phyloP scores from a whole-genome alignment of 108 stramenopile species.

The Conticribra weissflogii region DNA sequence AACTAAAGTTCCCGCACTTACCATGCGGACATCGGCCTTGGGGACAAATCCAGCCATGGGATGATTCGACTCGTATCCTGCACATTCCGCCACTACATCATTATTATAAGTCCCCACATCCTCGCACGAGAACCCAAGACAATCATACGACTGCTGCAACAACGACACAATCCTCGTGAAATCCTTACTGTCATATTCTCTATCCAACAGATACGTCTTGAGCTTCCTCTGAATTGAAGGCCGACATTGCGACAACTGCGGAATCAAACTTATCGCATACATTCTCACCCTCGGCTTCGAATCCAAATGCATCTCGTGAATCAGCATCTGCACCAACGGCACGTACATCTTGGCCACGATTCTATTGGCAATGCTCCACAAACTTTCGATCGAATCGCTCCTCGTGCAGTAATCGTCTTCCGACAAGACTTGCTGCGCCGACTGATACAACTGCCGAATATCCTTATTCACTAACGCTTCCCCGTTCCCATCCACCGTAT shows the following conservation, averaged over 20 bases:
- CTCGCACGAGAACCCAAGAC: slow-evolving; percentile 75
- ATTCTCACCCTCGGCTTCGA: slow-evolving; percentile 46
- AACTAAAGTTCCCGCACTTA: too few species aligned
- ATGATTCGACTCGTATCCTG: slow-evolving; percentile 26
- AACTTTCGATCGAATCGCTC: slow-evolving; percentile 45
- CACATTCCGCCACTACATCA: slow-evolving; percentile 44
- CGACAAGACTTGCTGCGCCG: slow-evolving; percentile 46
- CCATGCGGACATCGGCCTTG: slow-evolving; percentile 42
- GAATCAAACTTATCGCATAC: slow-evolving; percentile 71
- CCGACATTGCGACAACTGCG: slow-evolving; percentile 80
- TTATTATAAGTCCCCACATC: slow-evolving; percentile 65
- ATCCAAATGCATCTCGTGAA: slow-evolving; percentile 56
- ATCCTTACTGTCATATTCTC: slow-evolving; percentile 45
- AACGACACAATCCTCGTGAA: slow-evolving; percentile 50
- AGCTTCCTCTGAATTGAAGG: slow-evolving; percentile 68
- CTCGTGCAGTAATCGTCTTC: slow-evolving; percentile 44
- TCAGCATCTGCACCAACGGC: slow-evolving; percentile 75
- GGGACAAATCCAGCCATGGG: slow-evolving; percentile 72
- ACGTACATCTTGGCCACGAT: slow-evolving; percentile 69
- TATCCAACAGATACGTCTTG: slow-evolving; percentile 61
- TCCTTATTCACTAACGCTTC: slow-evolving; percentile 64
- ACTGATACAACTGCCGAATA: slow-evolving; percentile 67
- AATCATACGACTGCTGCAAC: slow-evolving; percentile 70
- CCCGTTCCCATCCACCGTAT: slow-evolving; percentile 22
- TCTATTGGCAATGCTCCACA: slow-evolving; percentile 63